A percentile compares a stretch with the other conserved stretches of the same genome.
Conservation (phyloP, 1,284 basidiomycete genomes). For the Sanghuangporus sanghuang region DNA sequence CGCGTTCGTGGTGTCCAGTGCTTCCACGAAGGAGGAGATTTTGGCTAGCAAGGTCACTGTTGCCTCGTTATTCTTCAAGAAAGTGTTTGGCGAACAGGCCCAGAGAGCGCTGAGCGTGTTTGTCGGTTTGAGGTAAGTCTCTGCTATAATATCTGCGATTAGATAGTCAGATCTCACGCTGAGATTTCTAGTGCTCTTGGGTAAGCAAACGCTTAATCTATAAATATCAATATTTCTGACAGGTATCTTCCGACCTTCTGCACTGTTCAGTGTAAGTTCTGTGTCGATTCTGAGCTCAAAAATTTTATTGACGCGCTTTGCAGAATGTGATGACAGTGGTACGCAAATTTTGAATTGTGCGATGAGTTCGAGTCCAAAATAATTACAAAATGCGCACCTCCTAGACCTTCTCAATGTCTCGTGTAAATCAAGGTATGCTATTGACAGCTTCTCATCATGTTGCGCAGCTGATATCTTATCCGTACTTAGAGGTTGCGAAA, state of each 20-base stretch:
- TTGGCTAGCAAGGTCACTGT: conserved; percentile 40
- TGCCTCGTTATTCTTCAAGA: conserved; percentile 48
- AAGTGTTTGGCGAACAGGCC: conserved; percentile 46
- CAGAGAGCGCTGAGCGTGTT: conserved; percentile 45
- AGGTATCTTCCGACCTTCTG: background rate
- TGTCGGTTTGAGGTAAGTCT: conserved; percentile 42
- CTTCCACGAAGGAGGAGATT: conserved; percentile 41
- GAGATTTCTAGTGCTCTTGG: conserved; percentile 11
- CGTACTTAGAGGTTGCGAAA: conserved; percentile 40
- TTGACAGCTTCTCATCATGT: background rate
- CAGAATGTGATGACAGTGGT: conserved; percentile 34
- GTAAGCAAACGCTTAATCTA: background rate
- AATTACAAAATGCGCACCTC: background rate
- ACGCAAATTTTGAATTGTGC: conserved; percentile 4
- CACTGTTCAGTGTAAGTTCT: background rate
- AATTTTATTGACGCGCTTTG: background rate
- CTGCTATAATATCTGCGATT: background rate
- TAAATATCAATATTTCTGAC: background rate
- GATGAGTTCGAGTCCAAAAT: background rate
- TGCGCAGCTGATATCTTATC: background rate
- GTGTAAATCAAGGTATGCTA: conserved; percentile 39
- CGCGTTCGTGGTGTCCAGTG: conserved; percentile 20
- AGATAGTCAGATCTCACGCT: background rate
- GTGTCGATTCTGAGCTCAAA: background rate
- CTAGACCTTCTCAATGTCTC: conserved; percentile 40